Base-by-base conservation (phyloP, 2,329 filamentous ascomycete species). In the Monosporascus sp. region DNA sequence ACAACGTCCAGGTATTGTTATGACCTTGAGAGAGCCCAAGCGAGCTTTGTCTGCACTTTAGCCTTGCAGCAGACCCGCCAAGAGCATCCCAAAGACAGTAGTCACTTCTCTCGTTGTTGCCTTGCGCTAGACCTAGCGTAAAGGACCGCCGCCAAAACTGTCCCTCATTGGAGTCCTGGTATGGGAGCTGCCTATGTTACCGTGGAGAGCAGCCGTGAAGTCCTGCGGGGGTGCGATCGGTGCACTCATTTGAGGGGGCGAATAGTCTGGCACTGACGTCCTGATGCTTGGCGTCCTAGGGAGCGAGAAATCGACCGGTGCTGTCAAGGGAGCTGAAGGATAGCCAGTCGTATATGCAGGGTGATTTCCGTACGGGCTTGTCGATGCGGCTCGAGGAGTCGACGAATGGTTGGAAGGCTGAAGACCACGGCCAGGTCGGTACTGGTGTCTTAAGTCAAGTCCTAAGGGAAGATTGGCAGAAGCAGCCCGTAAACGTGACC, bases 221-320 rank as follows among this genome's bases (percentile, higher is more conserved):
- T 83, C 80, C 50, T 74, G 74, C 0, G 79, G 70, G 3, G 78
- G 74, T 3, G 75, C 74, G 53, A 81, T 79, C 1, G 79, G 79
- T 2, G 79, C 78, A 60, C 76, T 80, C 70, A 82, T 72, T 61
- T 82, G 79, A 3, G 79, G 72, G 62, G 79, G 76, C 14, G 74
- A 74, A 63, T 80, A 81, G 51, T 81, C 78, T 20, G 67, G 68
- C 31, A 70, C 67, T 62, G 55, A 67, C 55, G 53, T 63, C 49
- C 69, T 64, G 51, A 72, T 66, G 31, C 65, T 66, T 16, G 73
- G 70, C 3, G 75, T 76, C 43, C 76, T 68, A 2, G 78, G 72
- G 16, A 79, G 66, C 3, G 76, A 72, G 58, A 78, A 81, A 50
- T 82, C 78, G 56, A 79, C 72, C 1, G 79, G 79, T 1, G 79